Evolutionary conservation across 2,329 filamentous ascomycete species (phyloP).

Genomic region (Plenodomus tracheiphilus): DNA sequence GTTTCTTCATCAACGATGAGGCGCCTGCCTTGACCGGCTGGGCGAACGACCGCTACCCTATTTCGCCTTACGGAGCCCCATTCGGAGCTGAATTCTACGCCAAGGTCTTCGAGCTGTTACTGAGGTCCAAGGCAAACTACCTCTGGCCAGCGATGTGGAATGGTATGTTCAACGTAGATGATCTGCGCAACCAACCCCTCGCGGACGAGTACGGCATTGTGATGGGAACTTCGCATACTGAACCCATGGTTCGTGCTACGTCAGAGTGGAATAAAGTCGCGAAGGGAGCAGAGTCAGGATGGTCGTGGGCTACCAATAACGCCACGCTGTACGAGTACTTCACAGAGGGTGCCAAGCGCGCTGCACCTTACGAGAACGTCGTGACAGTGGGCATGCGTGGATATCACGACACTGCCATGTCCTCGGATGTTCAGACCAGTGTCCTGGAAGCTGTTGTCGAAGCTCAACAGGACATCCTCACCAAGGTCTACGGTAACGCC

Average conservation of each 20-base stretch:
- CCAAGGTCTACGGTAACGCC: conserved; percentile 57
- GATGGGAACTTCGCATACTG: conserved; percentile 72
- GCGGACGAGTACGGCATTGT: conserved; percentile 76
- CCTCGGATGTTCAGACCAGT: conserved; percentile 59
- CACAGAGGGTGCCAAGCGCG: conserved; percentile 65
- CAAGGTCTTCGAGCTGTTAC: conserved; percentile 70
- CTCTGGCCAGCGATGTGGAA: conserved; percentile 75
- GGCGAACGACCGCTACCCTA: conserved; percentile 60
- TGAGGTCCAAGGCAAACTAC: conserved; percentile 72
- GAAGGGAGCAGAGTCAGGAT: conserved; percentile 56
- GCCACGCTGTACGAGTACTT: conserved; percentile 70
- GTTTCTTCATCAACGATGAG: conserved; percentile 73
- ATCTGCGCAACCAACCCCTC: conserved; percentile 67
- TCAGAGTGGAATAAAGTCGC: conserved; percentile 54
- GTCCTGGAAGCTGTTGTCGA: conserved; percentile 64
- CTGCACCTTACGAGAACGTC: conserved; percentile 67
- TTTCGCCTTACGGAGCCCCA: conserved; percentile 49
- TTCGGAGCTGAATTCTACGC: conserved; percentile 67
- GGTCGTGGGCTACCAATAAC: conserved; percentile 73
- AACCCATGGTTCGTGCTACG: conserved; percentile 68
- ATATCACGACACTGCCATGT: conserved; percentile 66
- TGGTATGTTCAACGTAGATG: conserved; percentile 73
- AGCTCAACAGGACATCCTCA: conserved; percentile 63
- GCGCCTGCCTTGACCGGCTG: conserved; percentile 69
- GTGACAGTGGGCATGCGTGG: conserved; percentile 73